Conservation (phyloP, 441 rosid genomes). For the Erodium texanum region DNA sequence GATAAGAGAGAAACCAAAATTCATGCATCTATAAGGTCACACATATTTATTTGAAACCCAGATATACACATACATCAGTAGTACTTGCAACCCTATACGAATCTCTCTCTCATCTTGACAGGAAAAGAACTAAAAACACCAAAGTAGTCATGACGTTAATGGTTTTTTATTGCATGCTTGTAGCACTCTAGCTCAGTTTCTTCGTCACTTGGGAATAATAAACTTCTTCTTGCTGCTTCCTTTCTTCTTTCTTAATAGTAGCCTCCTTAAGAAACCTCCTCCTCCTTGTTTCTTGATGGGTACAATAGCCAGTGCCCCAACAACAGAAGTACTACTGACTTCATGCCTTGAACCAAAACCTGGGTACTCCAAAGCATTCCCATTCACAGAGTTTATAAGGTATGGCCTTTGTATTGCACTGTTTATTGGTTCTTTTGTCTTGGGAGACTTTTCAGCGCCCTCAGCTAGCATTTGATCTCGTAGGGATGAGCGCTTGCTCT, state of each 20-base stretch:
- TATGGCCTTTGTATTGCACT: conserved; percentile 3
- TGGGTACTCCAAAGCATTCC: conserved; percentile 1
- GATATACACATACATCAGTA: conserved; percentile 10
- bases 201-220: neutral
- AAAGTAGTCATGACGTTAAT: conserved; percentile 3
- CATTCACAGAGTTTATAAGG: neutral
- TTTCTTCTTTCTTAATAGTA: conserved; percentile 64
- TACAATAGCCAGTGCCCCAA: conserved; percentile 35
- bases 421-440: too few relatives aligned
- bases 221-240: conserved; percentile 37
- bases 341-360: conserved; percentile 25
- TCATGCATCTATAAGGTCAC: neutral
- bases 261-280: conserved; percentile 45
- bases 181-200: neutral
- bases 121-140: neutral
- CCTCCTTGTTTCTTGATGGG: conserved; percentile 47
- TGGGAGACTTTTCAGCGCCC: conserved; percentile 32
- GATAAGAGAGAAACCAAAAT: neutral
- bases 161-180: neutral
- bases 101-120: neutral
- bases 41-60: conserved; percentile 2
- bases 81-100: conserved; percentile 2
- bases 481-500: conserved; percentile 43
- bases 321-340: conserved; percentile 18
- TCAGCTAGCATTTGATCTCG: conserved; percentile 59